A percentile compares a stretch with the other conserved stretches of the same genome.
These are phyloP conservation scores for Xylona heveae DNA, from an alignment of 495 filamentous ascomycete species.

Conservation along the genomic window DNA sequence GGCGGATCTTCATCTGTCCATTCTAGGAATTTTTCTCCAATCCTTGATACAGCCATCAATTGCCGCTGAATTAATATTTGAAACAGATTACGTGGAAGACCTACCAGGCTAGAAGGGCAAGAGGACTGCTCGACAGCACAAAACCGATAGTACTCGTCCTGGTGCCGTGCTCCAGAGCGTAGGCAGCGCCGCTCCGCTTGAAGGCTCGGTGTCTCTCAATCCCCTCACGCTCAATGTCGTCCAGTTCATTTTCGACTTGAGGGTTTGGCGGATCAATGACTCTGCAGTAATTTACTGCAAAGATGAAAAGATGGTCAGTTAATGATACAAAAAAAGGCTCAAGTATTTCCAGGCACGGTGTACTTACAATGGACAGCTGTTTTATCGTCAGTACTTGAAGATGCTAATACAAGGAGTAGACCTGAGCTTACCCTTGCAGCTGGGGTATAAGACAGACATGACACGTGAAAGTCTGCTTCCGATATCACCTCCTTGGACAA, in stretches of 20 bases:
- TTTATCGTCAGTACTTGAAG: too few species aligned
- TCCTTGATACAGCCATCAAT: conserved; percentile 17
- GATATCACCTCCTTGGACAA: conserved; percentile 47
- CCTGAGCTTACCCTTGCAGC: conserved; percentile 29
- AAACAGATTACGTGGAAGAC: too few species aligned
- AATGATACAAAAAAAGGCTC: too few species aligned
- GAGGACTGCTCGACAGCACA: conserved; percentile 30
- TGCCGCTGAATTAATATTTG: background rate
- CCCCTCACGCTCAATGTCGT: too few species aligned
- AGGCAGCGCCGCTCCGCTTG: conserved; percentile 31
- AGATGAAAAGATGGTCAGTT: too few species aligned
- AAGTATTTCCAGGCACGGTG: too few species aligned
- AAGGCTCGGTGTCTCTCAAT: too few species aligned
- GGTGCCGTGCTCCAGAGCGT: conserved; percentile 35
- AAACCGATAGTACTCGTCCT: conserved; percentile 39
- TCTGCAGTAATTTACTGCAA: too few species aligned
- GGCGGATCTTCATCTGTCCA: conserved; percentile 35
- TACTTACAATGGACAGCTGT: too few species aligned
- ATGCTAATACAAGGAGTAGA: too few species aligned
- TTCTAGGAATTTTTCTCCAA: conserved; percentile 45
- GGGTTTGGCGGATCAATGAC: too few species aligned
- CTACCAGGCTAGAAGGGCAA: conserved; percentile 45
- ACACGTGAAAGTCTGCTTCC: conserved; percentile 28
- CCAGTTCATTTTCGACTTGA: too few species aligned
- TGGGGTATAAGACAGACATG: conserved; percentile 19